A percentile compares a stretch with the other conserved stretches of the same genome.
These are phyloP conservation scores for Penicillium sp. DNA, from an alignment of 2,329 filamentous ascomycete genomes.

Conservation along the genomic window DNA sequence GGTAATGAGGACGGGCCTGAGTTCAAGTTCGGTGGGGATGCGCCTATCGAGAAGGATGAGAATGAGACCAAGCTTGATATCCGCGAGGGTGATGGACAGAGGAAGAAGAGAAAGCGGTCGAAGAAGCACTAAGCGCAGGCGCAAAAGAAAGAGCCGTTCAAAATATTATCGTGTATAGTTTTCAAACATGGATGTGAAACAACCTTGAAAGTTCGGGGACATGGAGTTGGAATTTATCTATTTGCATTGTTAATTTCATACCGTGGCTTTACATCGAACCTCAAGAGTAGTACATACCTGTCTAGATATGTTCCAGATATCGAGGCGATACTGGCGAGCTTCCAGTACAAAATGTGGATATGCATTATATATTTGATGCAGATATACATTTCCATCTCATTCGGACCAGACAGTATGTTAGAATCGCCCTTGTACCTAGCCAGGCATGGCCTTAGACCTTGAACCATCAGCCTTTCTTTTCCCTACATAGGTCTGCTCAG, in stretches of 20 bases:
- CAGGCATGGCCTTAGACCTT: too few relatives aligned
- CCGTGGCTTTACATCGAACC: not conserved
- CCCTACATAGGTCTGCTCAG: too few relatives aligned
- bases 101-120: conserved; percentile 45
- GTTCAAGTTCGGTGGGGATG: conserved; percentile 27
- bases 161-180: conserved; percentile 1
- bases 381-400: too few relatives aligned
- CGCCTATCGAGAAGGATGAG: conserved; percentile 19
- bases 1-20: conserved; percentile 53
- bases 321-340: too few relatives aligned
- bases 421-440: too few relatives aligned
- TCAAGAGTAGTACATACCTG: too few relatives aligned
- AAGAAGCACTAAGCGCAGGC: conserved; percentile 36
- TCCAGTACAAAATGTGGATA: too few relatives aligned
- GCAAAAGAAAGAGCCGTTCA: not conserved
- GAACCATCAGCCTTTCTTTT: too few relatives aligned
- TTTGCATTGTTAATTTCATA: not conserved
- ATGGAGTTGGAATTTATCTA: conserved; percentile 9
- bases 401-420: too few relatives aligned
- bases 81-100: conserved; percentile 36
- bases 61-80: conserved; percentile 39
- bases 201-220: not conserved
- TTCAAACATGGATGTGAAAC: conserved; percentile 1
- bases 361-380: too few relatives aligned
- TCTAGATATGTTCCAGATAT: too few relatives aligned